Conservation (phyloP, 257 asterid species). For the Solanum verrucosum region DNA sequence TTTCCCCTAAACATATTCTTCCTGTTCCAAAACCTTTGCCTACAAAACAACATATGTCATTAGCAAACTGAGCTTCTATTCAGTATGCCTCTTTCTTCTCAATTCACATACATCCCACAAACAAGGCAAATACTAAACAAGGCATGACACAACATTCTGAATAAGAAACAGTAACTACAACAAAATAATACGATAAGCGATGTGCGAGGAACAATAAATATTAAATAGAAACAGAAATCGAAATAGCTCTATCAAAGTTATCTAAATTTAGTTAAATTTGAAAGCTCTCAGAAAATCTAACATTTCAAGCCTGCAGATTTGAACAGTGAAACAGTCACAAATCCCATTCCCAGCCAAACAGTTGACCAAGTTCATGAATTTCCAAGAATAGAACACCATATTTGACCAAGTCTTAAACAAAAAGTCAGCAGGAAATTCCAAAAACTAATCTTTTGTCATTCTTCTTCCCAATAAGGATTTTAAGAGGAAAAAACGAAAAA, state of each 20-base stretch:
- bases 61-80: background rate
- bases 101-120: background rate
- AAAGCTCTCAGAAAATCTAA: background rate
- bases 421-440: background rate
- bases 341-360: background rate
- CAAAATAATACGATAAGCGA: background rate
- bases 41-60: conserved; percentile 15
- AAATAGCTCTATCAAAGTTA: background rate
- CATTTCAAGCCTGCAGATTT: background rate
- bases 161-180: background rate
- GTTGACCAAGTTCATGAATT: background rate
- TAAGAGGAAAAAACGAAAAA: background rate
- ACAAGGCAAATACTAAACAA: background rate
- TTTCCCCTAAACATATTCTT: conserved; percentile 59
- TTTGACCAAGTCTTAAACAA: background rate
- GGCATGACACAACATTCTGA: background rate
- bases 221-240: background rate
- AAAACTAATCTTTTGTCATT: background rate
- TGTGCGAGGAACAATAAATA: background rate
- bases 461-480: background rate
- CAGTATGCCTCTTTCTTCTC: background rate
- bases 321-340: background rate
- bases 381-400: background rate
- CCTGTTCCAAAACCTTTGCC: conserved; percentile 72
- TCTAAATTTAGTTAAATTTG: background rate